Conservation (phyloP, 2,329 filamentous ascomycete genomes). For the Ceratocystis alfenasii region DNA sequence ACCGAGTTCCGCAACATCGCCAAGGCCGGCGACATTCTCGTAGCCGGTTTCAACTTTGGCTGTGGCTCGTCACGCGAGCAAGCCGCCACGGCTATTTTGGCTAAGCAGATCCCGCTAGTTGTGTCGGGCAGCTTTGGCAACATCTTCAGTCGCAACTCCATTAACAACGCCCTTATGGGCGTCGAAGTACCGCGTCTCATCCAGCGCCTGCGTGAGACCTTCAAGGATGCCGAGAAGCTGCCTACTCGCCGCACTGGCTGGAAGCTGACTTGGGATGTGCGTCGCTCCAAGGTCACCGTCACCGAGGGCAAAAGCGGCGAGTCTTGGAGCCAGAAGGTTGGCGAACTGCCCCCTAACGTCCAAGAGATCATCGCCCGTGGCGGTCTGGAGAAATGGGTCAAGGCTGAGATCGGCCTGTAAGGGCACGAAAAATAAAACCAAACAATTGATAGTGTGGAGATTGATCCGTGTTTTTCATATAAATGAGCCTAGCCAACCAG, state of each 20-base stretch:
- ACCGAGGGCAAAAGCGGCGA: slow-evolving; percentile 55
- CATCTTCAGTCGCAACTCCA: slow-evolving; percentile 67
- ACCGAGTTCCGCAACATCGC: slow-evolving; percentile 52
- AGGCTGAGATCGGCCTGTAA: slow-evolving; percentile 44
- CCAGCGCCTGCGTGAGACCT: slow-evolving; percentile 46
- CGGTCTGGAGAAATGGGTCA: slow-evolving; percentile 74
- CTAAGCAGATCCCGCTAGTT: slow-evolving; percentile 68
- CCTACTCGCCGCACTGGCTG: slow-evolving; percentile 67
- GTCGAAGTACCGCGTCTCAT: slow-evolving; percentile 59
- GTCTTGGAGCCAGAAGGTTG: slow-evolving; percentile 69
- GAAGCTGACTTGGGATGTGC: slow-evolving; percentile 72
- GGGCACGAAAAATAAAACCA: background rate
- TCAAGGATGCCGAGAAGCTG: slow-evolving; percentile 33
- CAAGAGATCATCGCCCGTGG: slow-evolving; percentile 72
- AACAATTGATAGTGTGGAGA: background rate
- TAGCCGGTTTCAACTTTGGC: slow-evolving; percentile 81
- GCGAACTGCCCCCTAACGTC: slow-evolving; percentile 71
- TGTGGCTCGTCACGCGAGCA: slow-evolving; percentile 73
- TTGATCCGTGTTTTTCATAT: background rate
- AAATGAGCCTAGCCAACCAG: background rate
- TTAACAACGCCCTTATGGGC: slow-evolving; percentile 67
- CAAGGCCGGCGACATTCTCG: slow-evolving; percentile 63
- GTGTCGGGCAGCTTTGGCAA: slow-evolving; percentile 72
- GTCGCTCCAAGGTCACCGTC: slow-evolving; percentile 56
- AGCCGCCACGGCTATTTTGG: slow-evolving; percentile 75